Conservation (phyloP, 2,329 filamentous ascomycete species). For the Fusarium ambrosium region DNA sequence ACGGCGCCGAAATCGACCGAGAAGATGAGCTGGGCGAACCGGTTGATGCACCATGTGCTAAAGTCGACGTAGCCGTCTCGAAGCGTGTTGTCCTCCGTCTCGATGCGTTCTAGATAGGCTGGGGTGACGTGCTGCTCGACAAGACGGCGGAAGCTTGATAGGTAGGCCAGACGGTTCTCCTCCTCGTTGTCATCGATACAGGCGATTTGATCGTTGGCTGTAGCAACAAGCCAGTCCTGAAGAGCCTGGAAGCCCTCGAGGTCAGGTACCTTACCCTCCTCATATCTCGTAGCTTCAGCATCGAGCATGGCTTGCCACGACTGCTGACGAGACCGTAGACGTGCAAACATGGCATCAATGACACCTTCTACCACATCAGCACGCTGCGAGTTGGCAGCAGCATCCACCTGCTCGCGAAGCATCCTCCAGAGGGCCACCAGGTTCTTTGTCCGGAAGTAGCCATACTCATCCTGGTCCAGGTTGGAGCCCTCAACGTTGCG, state of each 20-base stretch:
- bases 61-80: constrained; percentile 96
- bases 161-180: constrained; percentile 80
- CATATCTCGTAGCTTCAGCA: constrained; percentile 84
- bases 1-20: constrained; percentile 88
- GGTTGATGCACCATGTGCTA: constrained; percentile 90
- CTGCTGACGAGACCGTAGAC: constrained; percentile 85
- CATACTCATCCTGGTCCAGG: constrained; percentile 88
- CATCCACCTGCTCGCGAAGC: constrained; percentile 91
- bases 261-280: constrained; percentile 66
- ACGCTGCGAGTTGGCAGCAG: constrained; percentile 86
- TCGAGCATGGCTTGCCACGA: constrained; percentile 91
- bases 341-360: constrained; percentile 93
- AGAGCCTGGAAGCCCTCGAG: constrained; percentile 80
- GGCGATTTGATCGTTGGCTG: constrained; percentile 98
- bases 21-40: constrained; percentile 91
- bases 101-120: constrained; percentile 81
- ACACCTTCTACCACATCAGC: constrained; percentile 94
- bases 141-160: constrained; percentile 87
- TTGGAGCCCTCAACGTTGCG: constrained; percentile 80
- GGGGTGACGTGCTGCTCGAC: constrained; percentile 85
- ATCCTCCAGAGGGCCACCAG: constrained; percentile 97
- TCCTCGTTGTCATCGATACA: constrained; percentile 95
- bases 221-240: constrained; percentile 96
- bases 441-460: constrained; percentile 92
- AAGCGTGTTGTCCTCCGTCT: constrained; percentile 79